Base-by-base conservation (phyloP, 768 basidiomycete species). In the Russula sp. region DNA sequence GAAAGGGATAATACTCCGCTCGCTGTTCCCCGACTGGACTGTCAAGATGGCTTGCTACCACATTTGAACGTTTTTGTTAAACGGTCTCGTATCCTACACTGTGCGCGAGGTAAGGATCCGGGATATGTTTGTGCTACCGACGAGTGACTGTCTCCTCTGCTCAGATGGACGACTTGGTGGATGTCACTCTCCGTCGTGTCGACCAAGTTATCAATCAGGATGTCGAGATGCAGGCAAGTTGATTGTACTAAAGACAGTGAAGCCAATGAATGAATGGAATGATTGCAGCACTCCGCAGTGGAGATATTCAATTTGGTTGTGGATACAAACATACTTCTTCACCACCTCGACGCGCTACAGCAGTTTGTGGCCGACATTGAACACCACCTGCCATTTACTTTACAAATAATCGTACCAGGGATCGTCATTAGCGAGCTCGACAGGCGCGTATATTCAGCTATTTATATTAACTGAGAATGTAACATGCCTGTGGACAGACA, bases 371-470 rank as follows among this genome's bases (percentile, higher is more conserved):
- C 79, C 13, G 86, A 89, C 71, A 77, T 85, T 40, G 85, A 86
- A 70, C 75, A 72, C 28, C 72, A 75, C 24, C 65, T 64, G 8
- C 70, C 84, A n/a, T 81, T 83, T n/a, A 76, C 88, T 49, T 64
- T 83, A 28, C 61, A 58, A 57, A 75, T 92, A 30, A 76, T 92
- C 66, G 81, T 92, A 56, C 92, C 91, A 0, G 87, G 85, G 11
- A 84, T 81, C 8, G 91, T 93, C 20, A 80, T 93, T 57, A 79
- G 83, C 57, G 91, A 94, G 73, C 81, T 94, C 42, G 92, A 94
- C 71, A 79, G 80, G 89, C 89, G 71, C 62, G 80, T 52, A 26
- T 62, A 57, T 59, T 54, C 51, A 16, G 5, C 20, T 46, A 44
- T 13, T 8, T 58, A 44, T 44, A 57, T 52, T 51, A 2, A 36